Evolutionary conservation across 2,329 filamentous ascomycete genomes (phyloP).

Genomic region (Grosmannia penicillata): DNA sequence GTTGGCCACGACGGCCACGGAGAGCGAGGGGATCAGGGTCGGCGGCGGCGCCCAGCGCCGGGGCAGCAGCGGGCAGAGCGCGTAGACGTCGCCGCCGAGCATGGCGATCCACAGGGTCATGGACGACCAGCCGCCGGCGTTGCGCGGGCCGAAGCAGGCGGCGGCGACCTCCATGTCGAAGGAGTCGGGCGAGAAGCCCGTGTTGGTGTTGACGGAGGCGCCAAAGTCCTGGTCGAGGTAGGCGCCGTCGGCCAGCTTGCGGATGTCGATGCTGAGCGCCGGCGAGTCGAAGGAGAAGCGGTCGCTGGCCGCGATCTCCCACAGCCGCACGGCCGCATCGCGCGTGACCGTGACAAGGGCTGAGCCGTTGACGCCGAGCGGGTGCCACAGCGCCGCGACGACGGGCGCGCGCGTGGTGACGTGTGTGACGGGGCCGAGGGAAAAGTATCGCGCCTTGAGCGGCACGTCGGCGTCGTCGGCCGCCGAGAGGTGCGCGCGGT

Average conservation of each 20-base stretch:
- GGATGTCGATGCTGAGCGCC: conserved; percentile 70
- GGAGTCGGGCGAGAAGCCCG: conserved; percentile 74
- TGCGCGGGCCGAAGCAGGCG: conserved; percentile 57
- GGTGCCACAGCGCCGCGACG: conserved; percentile 80
- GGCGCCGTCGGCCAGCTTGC: conserved; percentile 74
- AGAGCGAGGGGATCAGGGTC: conserved; percentile 66
- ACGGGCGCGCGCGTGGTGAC: conserved; percentile 74
- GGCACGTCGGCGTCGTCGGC: conserved; percentile 47
- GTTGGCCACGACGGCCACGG: conserved; percentile 68
- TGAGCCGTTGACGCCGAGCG: conserved; percentile 65
- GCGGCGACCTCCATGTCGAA: conserved; percentile 91
- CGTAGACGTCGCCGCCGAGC: conserved; percentile 84
- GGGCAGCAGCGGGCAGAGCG: conserved; percentile 78
- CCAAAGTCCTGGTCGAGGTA: conserved; percentile 72
- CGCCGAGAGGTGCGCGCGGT: conserved; percentile 59
- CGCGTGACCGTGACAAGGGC: conserved; percentile 79
- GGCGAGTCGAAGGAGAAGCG: conserved; percentile 79
- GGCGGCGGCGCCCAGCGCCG: conserved; percentile 69
- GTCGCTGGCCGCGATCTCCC: conserved; percentile 76
- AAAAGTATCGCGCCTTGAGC: conserved; percentile 73
- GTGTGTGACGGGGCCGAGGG: conserved; percentile 83
- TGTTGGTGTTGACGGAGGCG: conserved; percentile 61
- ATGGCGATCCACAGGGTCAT: conserved; percentile 98
- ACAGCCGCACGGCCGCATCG: conserved; percentile 77
- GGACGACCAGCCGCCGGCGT: conserved; percentile 74